Evolutionary conservation across 1,284 basidiomycete species (phyloP).

Genomic region (Moesziomyces parantarcticus): DNA sequence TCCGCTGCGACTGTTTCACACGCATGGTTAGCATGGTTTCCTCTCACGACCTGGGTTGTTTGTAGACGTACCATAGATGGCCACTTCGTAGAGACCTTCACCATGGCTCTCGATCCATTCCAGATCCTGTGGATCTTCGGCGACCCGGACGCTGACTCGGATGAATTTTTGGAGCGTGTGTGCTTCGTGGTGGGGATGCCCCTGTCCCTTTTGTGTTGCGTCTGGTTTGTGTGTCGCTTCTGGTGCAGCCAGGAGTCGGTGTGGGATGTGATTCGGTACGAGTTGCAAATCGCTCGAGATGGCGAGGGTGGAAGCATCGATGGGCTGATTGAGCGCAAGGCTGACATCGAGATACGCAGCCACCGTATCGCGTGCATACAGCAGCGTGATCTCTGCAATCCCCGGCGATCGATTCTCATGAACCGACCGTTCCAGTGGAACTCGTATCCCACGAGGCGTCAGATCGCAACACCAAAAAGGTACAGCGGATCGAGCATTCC

Average conservation of each 20-base stretch:
- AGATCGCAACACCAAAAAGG: constrained; percentile 58
- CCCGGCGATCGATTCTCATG: constrained; percentile 49
- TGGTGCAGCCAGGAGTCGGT: constrained; percentile 14
- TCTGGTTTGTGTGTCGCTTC: constrained; percentile 10
- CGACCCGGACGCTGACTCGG: constrained; percentile 33
- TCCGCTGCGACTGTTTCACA: constrained; percentile 49
- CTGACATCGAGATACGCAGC: constrained; percentile 28
- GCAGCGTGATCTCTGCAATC: constrained; percentile 44
- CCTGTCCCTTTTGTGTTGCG: neutral
- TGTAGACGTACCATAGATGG: constrained; percentile 30
- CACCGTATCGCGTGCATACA: constrained; percentile 33
- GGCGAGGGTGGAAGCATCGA: constrained; percentile 25
- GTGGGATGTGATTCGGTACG: constrained; percentile 32
- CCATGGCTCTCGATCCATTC: constrained; percentile 47
- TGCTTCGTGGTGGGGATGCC: constrained; percentile 18
- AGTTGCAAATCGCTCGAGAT: constrained; percentile 27
- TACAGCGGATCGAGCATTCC: constrained; percentile 23
- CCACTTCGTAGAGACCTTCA: constrained; percentile 51
- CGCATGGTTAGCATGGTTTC: too few relatives aligned
- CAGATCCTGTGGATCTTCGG: constrained; percentile 43
- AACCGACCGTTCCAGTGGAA: constrained; percentile 21
- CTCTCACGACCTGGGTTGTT: too few relatives aligned
- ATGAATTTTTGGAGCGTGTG: constrained; percentile 2
- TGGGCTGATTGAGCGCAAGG: constrained; percentile 28
- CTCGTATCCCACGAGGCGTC: constrained; percentile 35